These are phyloP conservation scores for Talaromyces sp. DNA, from an alignment of 2,329 filamentous ascomycete genomes.

Conservation along the genomic window DNA sequence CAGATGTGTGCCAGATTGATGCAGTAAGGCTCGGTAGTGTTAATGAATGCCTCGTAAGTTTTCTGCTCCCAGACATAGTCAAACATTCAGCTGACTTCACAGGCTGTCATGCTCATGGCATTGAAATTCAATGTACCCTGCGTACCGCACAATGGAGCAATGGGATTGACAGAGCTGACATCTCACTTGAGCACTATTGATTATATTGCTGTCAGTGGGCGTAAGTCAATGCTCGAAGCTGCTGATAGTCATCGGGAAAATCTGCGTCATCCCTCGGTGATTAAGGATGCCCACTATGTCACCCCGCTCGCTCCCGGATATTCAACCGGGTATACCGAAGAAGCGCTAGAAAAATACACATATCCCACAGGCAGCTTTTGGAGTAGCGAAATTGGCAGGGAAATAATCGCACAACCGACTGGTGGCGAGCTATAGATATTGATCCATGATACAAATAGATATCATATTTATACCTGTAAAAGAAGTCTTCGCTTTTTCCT, in stretches of 20 bases:
- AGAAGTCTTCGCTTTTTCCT: constrained; percentile 14
- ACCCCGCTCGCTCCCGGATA: constrained; percentile 28
- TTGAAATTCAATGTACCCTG: constrained; percentile 67
- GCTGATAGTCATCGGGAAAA: constrained; percentile 64
- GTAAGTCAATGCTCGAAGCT: constrained; percentile 80
- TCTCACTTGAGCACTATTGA: constrained; percentile 90
- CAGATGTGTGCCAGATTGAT: constrained; percentile 86
- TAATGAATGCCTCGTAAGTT: constrained; percentile 70
- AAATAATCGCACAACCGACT: constrained; percentile 33
- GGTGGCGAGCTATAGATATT: constrained; percentile 25
- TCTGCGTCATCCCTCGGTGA: constrained; percentile 26
- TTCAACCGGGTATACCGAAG: constrained; percentile 31
- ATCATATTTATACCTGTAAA: constrained; percentile 6
- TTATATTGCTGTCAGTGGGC: constrained; percentile 80
- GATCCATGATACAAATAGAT: background rate
- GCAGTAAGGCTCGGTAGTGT: constrained; percentile 86
- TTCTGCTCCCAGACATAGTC: background rate
- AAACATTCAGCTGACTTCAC: constrained; percentile 17
- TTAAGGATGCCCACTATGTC: constrained; percentile 28
- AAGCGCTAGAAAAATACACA: constrained; percentile 30
- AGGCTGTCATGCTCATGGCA: constrained; percentile 19
- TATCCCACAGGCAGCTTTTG: constrained; percentile 33
- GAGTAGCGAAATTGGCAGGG: constrained; percentile 28
- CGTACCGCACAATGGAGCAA: constrained; percentile 83
- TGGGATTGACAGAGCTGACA: constrained; percentile 88